Evolutionary conservation across 345 rosid species (phyloP), one percentile per base, ranked within the genome.

Genomic region (Noccaea bulbosa): DNA sequence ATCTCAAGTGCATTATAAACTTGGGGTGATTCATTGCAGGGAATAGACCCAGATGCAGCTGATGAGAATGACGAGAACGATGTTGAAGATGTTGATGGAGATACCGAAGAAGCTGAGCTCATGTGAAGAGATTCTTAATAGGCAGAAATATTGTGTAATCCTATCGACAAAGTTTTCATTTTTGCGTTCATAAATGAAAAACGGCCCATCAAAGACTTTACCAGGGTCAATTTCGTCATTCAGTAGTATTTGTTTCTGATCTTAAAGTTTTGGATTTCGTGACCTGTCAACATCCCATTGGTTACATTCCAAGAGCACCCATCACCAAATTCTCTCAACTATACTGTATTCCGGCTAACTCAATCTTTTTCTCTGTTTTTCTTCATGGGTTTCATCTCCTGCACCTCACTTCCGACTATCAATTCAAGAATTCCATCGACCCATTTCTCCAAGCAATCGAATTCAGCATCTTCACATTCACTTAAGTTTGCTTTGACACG

Each of bases 11-110:
- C 27, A 41, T 20, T 39, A 54, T 38, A 53, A 69, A 30, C 11
- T n/a, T 4, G 32, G 55, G 30, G 49, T 69, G 51, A 35, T 49
- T 62, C 6, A 12, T 47, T 81, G 79, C 77, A 93, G 99, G 99
- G 99, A 62, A 88, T 94, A 80, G 99, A 94, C 82, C 99, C 99
- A 11, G 98, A 94, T 83, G 99, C 96, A 9, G 88, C 89, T 9
- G 99, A 92, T 69, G 98, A 94, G 61, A 96, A 94, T 47, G 99
- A 94, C 48, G 98, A 91, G 66, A 91, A 94, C 45, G 99, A 94
- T 63, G 92, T 81, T 34, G 99, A 94, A 67, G 99, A 94, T 87
- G 93, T 78, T 24, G 97, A 94, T 78, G 99, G 86, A 77, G 98
- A 94, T 68, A 88, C 81, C 15, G 99, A 94, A 77, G 99, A 94